Evolutionary conservation across 768 basidiomycete species (phyloP), one percentile per base, ranked within the genome.

Genomic region (Sistotremastrum suecicum): DNA sequence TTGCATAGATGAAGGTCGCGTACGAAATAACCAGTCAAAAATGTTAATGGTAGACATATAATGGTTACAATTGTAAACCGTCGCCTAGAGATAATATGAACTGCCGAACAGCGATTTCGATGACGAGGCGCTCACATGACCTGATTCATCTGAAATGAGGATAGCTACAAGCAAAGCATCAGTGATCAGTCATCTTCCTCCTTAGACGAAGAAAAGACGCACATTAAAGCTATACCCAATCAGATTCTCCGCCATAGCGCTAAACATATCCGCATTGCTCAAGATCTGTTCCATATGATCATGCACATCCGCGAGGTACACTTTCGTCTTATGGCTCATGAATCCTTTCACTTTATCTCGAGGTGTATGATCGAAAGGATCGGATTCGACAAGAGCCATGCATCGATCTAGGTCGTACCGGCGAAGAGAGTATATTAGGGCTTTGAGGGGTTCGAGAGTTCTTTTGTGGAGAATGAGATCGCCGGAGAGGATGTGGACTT

Each of bases 221-320:
- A 58, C 52, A 42, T 59, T 59, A 47, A 59, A 59, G 35, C 52
- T 55, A 39, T 53, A 58, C 7, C 47, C 47, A 39, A 59, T 59
- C 28, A 55, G 42, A 30, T 55, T 55, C 45, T 56, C 56, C 9
- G 52, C 49, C 7, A 60, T 51, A 11, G 46, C 52, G 6, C 47
- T 38, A 41, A 63, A 62, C 41, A 60, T 50, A 30, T 63, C 61
- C 7, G 62, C 39, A 8, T 47, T 51, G 3, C 42, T 36, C 5
- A 62, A 41, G 7, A 60, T 53, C n/a, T 53, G 53, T 11, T 62
- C 61, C 38, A 60, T 49, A 48, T 62, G 62, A 41, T 62, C 62
- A 34, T 56, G 42, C 7, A 61, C 57, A 41, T 63, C 62, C 20
- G 57, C 51, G 9, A 43, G 42, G 29, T 43, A 43, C 8, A 43